A percentile compares a stretch with the other conserved stretches of the same genome.
phyloP scores from a whole-genome alignment of 345 rosid species.

The Combretum micranthum region DNA sequence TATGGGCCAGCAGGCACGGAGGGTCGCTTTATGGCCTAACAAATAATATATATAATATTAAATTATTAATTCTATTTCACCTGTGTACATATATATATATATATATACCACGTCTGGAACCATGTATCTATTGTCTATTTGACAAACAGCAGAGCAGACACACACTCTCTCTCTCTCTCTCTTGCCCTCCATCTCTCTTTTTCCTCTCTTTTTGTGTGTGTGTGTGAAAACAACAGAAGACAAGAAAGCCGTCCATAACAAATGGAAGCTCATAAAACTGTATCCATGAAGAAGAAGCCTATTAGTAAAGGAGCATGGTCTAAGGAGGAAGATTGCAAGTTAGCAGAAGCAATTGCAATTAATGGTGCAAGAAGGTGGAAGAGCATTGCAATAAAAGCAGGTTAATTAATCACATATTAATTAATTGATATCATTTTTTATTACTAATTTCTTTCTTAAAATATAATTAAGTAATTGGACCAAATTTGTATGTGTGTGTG shows the following conservation, averaged over 20 bases:
- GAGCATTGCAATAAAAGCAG: constrained; percentile 32
- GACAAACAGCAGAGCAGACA: background rate
- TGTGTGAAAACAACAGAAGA: constrained; percentile 10
- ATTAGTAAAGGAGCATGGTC: constrained; percentile 32
- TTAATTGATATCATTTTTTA: too few species aligned
- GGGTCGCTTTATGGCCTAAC: too few species aligned
- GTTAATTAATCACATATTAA: constrained; percentile 4
- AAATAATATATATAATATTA: too few species aligned
- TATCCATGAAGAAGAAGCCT: constrained; percentile 3
- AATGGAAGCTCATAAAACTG: background rate
- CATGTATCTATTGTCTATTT: background rate
- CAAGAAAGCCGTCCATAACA: background rate
- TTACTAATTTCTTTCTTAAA: too few species aligned
- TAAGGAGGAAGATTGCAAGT: constrained; percentile 31
- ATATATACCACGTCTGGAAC: background rate
- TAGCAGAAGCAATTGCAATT: constrained; percentile 28
- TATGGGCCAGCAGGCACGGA: too few species aligned
- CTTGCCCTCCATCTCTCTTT: background rate
- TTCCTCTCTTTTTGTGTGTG: background rate
- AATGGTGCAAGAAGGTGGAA: constrained; percentile 40
- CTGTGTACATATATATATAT: too few species aligned
- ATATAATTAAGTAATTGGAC: background rate
- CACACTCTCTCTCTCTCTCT: background rate
- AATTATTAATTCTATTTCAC: too few species aligned
- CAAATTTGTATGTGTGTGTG: background rate